phyloP scores from a whole-genome alignment of 1,284 basidiomycete species.

The Apiotrichum akiyoshidainum region DNA sequence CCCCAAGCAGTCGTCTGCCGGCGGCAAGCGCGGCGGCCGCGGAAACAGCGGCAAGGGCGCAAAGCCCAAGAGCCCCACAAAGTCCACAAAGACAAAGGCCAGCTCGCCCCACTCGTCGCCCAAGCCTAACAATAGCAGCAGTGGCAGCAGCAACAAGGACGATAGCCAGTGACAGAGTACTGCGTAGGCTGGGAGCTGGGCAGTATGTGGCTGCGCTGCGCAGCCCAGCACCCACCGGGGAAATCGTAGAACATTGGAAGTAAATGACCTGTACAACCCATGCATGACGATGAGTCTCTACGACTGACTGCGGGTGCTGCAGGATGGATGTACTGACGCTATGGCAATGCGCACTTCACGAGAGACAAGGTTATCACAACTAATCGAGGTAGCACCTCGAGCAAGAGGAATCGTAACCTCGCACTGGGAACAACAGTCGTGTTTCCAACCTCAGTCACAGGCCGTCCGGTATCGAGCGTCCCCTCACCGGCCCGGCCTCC shows the following conservation, averaged over 20 bases:
- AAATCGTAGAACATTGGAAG: not conserved
- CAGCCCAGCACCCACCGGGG: not conserved
- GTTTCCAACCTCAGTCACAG: too few relatives aligned
- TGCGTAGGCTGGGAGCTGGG: not conserved
- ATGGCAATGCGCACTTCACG: too few relatives aligned
- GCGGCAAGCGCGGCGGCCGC: not conserved
- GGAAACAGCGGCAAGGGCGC: not conserved
- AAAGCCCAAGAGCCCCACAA: not conserved
- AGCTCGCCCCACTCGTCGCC: not conserved
- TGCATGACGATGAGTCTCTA: not conserved
- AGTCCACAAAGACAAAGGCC: not conserved
- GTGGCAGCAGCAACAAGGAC: not conserved
- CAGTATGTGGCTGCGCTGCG: not conserved
- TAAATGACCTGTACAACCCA: not conserved
- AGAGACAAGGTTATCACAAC: too few relatives aligned
- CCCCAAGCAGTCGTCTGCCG: slow-evolving; percentile 4
- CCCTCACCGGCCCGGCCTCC: too few relatives aligned
- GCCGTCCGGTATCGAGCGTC: too few relatives aligned
- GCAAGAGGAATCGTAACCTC: too few relatives aligned
- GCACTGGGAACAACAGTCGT: too few relatives aligned
- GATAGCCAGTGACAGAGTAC: not conserved
- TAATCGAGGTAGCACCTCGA: too few relatives aligned
- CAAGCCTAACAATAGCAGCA: not conserved
- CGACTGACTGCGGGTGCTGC: not conserved
- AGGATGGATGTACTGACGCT: too few relatives aligned